A percentile compares a stretch with the other conserved stretches of the same genome.
Evolutionary conservation across 768 basidiomycete genomes (phyloP).

Genomic region (Galerina sulciceps): DNA sequence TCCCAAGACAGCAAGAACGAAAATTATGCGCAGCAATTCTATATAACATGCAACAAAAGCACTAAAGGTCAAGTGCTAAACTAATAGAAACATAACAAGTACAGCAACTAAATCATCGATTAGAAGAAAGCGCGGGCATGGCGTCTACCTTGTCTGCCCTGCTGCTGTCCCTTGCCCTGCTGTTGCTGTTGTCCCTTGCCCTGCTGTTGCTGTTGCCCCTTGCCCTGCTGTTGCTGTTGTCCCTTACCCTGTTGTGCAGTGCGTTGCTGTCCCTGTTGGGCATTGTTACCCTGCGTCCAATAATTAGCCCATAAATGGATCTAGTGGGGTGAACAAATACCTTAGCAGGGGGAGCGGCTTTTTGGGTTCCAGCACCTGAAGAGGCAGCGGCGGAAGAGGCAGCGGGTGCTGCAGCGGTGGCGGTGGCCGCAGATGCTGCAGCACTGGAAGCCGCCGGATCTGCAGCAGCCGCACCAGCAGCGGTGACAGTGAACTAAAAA

Average conservation of each 20-base stretch:
- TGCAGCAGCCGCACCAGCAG: constrained; percentile 15
- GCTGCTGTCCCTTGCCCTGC: constrained; percentile 11
- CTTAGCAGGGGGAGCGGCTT: background rate
- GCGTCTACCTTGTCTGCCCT: background rate
- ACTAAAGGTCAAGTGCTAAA: constrained; percentile 26
- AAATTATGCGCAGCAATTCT: constrained; percentile 24
- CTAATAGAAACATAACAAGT: constrained; percentile 27
- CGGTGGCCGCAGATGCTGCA: constrained; percentile 9
- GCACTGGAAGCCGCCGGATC: constrained; percentile 15
- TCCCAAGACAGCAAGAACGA: constrained; percentile 18
- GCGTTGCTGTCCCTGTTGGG: too few species aligned
- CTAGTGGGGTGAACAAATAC: too few species aligned
- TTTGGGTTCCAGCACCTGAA: constrained; percentile 1
- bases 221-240: constrained; percentile 1
- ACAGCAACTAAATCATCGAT: constrained; percentile 14
- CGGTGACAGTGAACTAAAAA: constrained; percentile 19
- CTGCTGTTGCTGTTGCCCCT: background rate
- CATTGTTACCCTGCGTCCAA: too few species aligned
- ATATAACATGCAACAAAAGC: constrained; percentile 11
- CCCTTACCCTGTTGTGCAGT: background rate
- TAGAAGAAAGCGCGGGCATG: constrained; percentile 15
- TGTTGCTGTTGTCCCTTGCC: constrained; percentile 9
- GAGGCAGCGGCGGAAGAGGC: constrained; percentile 16
- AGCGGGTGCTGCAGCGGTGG: constrained; percentile 7
- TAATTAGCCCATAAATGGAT: too few species aligned